phyloP scores from a whole-genome alignment of 2,329 filamentous ascomycete species.

The Alternaria arborescens region DNA sequence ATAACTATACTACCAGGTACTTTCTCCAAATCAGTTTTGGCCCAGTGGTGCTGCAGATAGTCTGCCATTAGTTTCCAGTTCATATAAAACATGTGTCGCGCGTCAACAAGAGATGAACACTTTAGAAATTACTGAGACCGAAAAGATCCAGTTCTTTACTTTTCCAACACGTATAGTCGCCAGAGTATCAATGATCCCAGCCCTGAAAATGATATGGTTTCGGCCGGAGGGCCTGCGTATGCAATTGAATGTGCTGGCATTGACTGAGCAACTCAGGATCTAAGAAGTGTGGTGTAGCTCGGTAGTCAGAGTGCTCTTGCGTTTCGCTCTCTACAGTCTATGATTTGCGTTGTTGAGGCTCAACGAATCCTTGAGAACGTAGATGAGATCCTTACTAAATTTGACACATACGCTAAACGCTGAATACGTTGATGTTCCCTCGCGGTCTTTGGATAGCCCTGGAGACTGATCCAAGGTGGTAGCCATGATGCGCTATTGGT shows the following conservation, averaged over 20 bases:
- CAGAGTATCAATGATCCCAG: not conserved
- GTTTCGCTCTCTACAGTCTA: not conserved
- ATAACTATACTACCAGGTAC: not conserved
- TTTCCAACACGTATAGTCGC: not conserved
- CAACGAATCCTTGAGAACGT: not conserved
- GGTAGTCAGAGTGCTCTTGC: not conserved
- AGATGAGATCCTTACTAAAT: not conserved
- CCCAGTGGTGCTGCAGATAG: not conserved
- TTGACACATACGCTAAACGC: not conserved
- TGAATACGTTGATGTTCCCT: not conserved
- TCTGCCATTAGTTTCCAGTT: not conserved
- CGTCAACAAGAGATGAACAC: not conserved
- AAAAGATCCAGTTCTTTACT: not conserved
- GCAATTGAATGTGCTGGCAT: not conserved
- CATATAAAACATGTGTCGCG: not conserved
- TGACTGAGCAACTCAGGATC: not conserved
- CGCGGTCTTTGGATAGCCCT: not conserved
- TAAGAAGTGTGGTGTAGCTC: not conserved
- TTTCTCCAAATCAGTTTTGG: not conserved
- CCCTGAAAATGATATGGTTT: not conserved
- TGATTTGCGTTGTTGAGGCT: not conserved
- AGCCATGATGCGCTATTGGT: not conserved
- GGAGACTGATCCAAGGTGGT: not conserved
- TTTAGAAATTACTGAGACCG: not conserved
- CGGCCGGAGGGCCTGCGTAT: not conserved